Percentiles rank a stretch among this genome's conserved stretches.
phyloP scores from a whole-genome alignment of 257 asterid species.

The Handroanthus guayacan region DNA sequence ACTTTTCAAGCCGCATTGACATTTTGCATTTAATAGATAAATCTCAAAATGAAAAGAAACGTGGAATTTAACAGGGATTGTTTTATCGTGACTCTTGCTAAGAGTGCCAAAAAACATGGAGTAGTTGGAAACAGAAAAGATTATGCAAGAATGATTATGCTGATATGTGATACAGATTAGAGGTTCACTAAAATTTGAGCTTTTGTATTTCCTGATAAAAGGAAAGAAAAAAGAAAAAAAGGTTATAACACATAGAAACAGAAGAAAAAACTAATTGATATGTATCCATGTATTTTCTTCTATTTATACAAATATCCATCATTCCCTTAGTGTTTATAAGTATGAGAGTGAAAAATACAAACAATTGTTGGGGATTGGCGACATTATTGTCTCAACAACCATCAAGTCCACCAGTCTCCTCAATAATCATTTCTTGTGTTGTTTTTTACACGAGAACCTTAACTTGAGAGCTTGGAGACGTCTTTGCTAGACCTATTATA shows the following conservation, averaged over 20 bases:
- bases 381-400: background rate
- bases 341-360: slow-evolving; percentile 6
- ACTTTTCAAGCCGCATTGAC: too few relatives aligned
- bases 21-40: too few relatives aligned
- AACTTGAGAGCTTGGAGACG: slow-evolving; percentile 34
- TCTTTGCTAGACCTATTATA: slow-evolving; percentile 51
- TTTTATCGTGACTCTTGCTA: too few relatives aligned
- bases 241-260: slow-evolving; percentile 20
- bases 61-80: too few relatives aligned
- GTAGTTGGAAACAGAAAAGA: background rate
- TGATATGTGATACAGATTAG: background rate
- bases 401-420: background rate
- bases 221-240: background rate
- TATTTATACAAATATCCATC: slow-evolving; percentile 10
- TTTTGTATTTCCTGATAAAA: background rate
- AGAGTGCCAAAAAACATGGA: background rate
- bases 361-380: background rate
- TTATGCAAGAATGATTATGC: background rate
- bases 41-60: too few relatives aligned
- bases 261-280: slow-evolving; percentile 3
- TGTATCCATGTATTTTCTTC: background rate
- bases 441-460: background rate
- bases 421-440: too few relatives aligned
- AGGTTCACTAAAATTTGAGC: background rate
- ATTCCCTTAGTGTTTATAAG: background rate